Evolutionary conservation across 768 basidiomycete genomes (phyloP), one percentile per base, ranked within the genome.

Genomic region (Calocybe gangraenosa): DNA sequence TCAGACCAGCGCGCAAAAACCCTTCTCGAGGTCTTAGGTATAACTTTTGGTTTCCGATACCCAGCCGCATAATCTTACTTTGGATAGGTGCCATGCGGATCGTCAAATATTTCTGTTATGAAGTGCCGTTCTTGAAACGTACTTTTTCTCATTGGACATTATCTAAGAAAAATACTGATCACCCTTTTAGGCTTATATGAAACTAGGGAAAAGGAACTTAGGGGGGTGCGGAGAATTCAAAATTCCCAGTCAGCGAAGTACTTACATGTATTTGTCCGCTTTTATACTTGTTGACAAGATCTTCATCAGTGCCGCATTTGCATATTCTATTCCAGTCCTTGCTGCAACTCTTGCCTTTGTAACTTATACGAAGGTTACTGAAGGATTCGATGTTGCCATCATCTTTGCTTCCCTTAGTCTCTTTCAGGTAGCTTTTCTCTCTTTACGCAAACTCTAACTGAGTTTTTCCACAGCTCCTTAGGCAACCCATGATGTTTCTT

Each of bases 81-180:
- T 18, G 14, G 22, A 30, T 31, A 74, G 77, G 75, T 38, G 75
- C 73, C 1, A 85, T 87, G 82, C 74, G 81, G 3, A 73, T 85
- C n/a, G 79, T 88, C 43, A 87, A 86, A 59, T 84, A 81, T 54
- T 88, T 88, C 58, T 81, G 78, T 20, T 87, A 85, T 50, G 86
- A 88, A 62, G 52, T 69, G 1, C 81, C 84, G 0, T 87, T 85
- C 62, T 60, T 85, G 35, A 70, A 78, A 49, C 70, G 84, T 83
- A 48, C 59, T n/a, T n/a, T n/a, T n/a, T n/a, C n/a, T n/a, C n/a
- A 73, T 63, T 33, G 15, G 44, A 45, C 15, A 19, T 50, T 33
- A 9, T 20, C 40, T n/a, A 40, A 22, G 33, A 23, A 3, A 34
- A 22, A 37, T 3, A 4, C 32, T 51, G 17, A 34, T 37, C 31